Evolutionary conservation across 257 asterid species (phyloP).

Genomic region (Solanum sitiens): DNA sequence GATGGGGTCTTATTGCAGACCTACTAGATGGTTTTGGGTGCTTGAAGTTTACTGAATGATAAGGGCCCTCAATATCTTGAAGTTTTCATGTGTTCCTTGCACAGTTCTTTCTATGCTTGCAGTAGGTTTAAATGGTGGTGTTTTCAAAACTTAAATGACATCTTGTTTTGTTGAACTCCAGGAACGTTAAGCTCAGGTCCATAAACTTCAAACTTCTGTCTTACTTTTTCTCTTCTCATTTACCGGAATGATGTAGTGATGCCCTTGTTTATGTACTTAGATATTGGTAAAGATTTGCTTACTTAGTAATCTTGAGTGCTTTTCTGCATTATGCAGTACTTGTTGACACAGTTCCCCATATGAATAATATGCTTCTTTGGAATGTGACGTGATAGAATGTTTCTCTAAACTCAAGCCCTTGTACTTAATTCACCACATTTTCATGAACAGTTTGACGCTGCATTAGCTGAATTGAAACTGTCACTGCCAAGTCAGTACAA

Average conservation of each 20-base stretch:
- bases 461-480: constrained; percentile 31
- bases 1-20: neutral
- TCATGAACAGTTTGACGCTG: constrained; percentile 43
- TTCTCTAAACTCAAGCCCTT: neutral
- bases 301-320: neutral
- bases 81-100: neutral
- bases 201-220: neutral
- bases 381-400: neutral
- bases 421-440: neutral
- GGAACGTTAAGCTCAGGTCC: neutral
- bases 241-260: neutral
- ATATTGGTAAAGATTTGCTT: neutral
- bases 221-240: neutral
- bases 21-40: neutral
- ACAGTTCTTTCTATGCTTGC: neutral
- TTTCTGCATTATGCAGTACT: neutral
- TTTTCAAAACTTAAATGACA: neutral
- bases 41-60: neutral
- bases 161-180: neutral
- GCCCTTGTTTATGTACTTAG: neutral
- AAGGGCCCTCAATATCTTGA: neutral
- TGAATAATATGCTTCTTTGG: neutral
- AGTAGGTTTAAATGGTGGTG: neutral
- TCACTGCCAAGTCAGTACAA: constrained; percentile 12
- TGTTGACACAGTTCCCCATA: neutral